Evolutionary conservation across 2,329 filamentous ascomycete species (phyloP), one percentile per base, ranked within the genome.

Genomic region (Exutisphaerella laricina): DNA sequence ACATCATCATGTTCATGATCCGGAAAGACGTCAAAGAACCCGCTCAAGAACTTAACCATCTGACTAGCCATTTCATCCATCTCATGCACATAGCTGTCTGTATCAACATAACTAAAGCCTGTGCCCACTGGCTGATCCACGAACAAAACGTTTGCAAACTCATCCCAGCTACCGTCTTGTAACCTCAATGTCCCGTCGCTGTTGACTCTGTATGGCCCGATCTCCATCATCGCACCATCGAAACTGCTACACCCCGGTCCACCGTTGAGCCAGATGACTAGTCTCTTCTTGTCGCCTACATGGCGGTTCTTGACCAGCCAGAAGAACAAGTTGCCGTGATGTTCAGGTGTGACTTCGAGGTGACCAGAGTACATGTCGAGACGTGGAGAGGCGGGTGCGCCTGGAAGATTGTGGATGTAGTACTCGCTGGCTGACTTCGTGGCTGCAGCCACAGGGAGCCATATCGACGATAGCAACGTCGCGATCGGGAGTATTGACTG

Each of bases 331-430:
- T 97, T 94, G 56, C 88, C 90, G 63, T 97, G 88, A 64, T 84
- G 78, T 54, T 88, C 82, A 14, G 84, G 78, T 23, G 82, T 85
- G 58, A 98, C 77, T 68, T 97, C 89, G 65, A 98, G 84, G 70
- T 98, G 92, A 41, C 92, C 92, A 70, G 92, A 90, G 75, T 97
- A 92, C 90, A 97, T 97, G 74, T 95, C 96, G 60, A 95, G 69
- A 48, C 88, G 69, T 26, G 87, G 82, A 14, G 80, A 73, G 10
- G 50, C 34, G 7, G 94, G 90, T 42, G 85, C 80, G 22, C 94
- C 92, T 4, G 92, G 92, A 14, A 98, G 74, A 6, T 82, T 79
- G 57, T 80, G 81, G 41, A 98, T 84, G 69, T 84, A 97, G 67
- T 96, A 98, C 65, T 98, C 89, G 22, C 83, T 86, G 34, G 86